phyloP scores from a whole-genome alignment of 2,329 filamentous ascomycete species.

The Hymenotorrendiella dingleyae region DNA sequence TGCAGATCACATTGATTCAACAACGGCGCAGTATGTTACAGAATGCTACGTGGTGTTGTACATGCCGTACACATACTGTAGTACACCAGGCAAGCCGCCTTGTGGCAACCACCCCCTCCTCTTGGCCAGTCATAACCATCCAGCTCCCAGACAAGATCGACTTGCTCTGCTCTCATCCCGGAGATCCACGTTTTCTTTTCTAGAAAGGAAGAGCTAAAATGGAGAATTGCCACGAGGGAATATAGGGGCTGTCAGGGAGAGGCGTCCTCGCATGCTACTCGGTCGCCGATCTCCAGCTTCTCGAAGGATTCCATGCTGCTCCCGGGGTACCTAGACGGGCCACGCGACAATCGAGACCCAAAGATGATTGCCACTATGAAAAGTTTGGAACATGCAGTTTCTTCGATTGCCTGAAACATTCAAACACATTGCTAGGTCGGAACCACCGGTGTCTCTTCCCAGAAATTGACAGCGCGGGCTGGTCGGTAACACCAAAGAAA shows the following conservation, averaged over 20 bases:
- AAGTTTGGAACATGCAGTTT: background rate
- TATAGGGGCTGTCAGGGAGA: background rate
- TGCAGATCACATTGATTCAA: too few species aligned
- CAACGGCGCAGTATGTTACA: too few species aligned
- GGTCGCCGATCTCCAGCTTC: background rate
- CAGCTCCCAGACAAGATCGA: background rate
- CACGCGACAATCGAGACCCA: background rate
- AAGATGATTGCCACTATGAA: background rate
- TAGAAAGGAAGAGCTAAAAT: background rate
- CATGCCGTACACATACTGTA: background rate
- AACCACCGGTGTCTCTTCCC: background rate
- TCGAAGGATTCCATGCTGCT: background rate
- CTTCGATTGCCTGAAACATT: background rate
- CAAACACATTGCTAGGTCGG: background rate
- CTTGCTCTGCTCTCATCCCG: background rate
- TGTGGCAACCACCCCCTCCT: background rate
- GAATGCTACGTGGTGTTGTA: too few species aligned
- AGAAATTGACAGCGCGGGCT: background rate
- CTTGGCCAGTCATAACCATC: background rate
- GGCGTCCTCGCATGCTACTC: background rate
- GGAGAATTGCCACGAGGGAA: conserved; percentile 1
- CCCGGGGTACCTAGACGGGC: background rate
- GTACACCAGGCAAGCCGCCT: background rate
- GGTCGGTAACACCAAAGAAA: background rate
- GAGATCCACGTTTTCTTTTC: background rate